Evolutionary conservation across 1,139 yeast genomes (phyloP), one percentile per base, ranked within the genome.

Genomic region (Magnusiomyces paraingens): DNA sequence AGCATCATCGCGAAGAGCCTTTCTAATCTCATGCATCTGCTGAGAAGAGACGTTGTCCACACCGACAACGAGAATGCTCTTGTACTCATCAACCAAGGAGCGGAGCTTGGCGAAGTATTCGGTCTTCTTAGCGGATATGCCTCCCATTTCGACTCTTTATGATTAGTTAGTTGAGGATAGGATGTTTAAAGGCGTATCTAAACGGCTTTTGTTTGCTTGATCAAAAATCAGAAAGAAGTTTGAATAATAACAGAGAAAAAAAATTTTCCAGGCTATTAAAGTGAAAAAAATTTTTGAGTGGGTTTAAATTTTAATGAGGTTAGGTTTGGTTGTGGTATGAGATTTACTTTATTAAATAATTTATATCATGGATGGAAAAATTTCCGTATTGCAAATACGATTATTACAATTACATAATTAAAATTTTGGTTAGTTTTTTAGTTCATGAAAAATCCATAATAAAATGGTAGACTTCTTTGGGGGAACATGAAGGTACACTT

Each of bases 21-120:
- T 90, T 86, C 99, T 91, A 81, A 90, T 84, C 83, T 93, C 96
- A 82, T 93, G 99, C 97, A 93, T 91, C 72, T 93, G 99, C 83
- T 93, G 99, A 70, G 99, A 93, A 67, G 98, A 89, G 74, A 93
- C 99, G 83, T 93, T 93, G 83, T 93, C 99, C 70, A 93, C 97
- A 79, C 98, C 98, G 73, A 93, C 98, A 69, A 93, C 77, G 90
- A 93, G 91, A 83, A 91, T 83, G 70, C 97, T 89, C 83, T 88
- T 87, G 96, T 86, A 89, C 77, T 89, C 95, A 78, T 87, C 95
- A 73, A 93, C 83, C 55, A 90, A 84, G 76, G 86, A 86, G 83
- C 94, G 90, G 78, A 93, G 89, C 81, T 89, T 93, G 75, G 82
- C 70, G 81, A 93, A 93, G 86, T 93, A 93, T 78, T 88, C 94